Evolutionary conservation across 2,329 filamentous ascomycete species (phyloP), one percentile per base, ranked within the genome.

Genomic region (Amesomyces nigricolor): DNA sequence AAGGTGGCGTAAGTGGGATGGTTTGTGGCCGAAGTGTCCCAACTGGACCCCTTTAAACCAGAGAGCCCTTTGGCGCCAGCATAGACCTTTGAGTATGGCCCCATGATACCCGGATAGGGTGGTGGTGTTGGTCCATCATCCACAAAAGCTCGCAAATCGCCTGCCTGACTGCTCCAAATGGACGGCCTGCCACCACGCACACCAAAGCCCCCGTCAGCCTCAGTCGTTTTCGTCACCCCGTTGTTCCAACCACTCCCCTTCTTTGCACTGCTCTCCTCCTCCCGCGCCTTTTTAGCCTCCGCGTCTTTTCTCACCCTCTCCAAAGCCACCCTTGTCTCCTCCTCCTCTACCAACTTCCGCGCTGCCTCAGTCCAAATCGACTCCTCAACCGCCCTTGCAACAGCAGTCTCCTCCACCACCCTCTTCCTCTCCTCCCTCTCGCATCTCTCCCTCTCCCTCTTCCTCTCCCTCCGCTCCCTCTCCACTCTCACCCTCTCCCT

Each of bases 381-480:
- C 26, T 53, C 45, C 51, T 53, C 29, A 11, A 53, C 17, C 10
- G 45, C 51, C 51, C 17, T 43, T 0, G 51, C 51, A 38, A 54
- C 29, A 7, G 51, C 43, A 5, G 51, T 35, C 6, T 53, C 43
- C 51, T 53, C 51, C 35, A 47, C 6, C 43, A 47, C 42, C 37
- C 3, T 29, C 6, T 4, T 6, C 39, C 16, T 43, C 26, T 37
- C 26, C 22, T 26, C 22, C 22, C 6, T 2, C 4, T 26, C 22
- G 16, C 10, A 1, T 32, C 19, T 35, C 30, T 29, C n/a, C 16
- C 16, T 17, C 5, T 44, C 38, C 29, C 10, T 35, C 48, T 35
- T 13, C 39, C 22, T 22, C 45, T 16, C 40, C 3, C 46, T 44
- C 52, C 17, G 11, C 14, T 54, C 40, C 10, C 26, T 22, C 51